Evolutionary conservation across 768 basidiomycete species (phyloP).

Genomic region (Suillus decipiens): DNA sequence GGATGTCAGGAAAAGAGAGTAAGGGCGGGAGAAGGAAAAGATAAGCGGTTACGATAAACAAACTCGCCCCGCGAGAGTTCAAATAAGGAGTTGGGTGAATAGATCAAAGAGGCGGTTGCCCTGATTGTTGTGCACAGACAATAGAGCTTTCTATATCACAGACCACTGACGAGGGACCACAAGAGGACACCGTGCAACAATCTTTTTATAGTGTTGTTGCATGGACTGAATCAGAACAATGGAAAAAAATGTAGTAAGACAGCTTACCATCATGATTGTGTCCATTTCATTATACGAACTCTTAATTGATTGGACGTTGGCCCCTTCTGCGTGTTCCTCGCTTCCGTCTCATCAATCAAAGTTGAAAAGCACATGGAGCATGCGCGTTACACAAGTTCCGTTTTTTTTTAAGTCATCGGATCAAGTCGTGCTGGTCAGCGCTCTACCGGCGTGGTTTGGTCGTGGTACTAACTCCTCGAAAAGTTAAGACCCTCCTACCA

Average conservation of each 20-base stretch:
- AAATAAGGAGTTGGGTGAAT: not conserved
- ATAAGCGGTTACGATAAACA: not conserved
- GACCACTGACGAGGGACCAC: not conserved
- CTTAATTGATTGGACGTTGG: not conserved
- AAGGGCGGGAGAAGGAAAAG: not conserved
- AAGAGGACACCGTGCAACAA: not conserved
- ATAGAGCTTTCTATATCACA: not conserved
- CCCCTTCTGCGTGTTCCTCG: not conserved
- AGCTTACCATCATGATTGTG: not conserved
- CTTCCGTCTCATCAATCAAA: slow-evolving; percentile 2
- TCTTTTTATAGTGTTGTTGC: not conserved
- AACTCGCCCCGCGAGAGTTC: slow-evolving; percentile 5
- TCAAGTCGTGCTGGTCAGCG: not conserved
- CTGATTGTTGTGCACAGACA: not conserved
- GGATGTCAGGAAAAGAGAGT: not conserved
- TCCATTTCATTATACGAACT: not conserved
- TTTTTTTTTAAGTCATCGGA: not conserved
- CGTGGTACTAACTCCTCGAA: not conserved
- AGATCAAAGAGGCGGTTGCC: not conserved
- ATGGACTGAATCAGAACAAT: not conserved
- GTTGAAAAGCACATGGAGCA: not conserved
- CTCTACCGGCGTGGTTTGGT: not conserved
- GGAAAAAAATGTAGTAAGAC: not conserved
- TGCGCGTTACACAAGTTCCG: slow-evolving; percentile 1
- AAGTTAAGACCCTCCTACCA: not conserved